A percentile compares a stretch with the other conserved stretches of the same genome.
phyloP scores from a whole-genome alignment of 768 basidiomycete species.

The Mycena epipterygia region DNA sequence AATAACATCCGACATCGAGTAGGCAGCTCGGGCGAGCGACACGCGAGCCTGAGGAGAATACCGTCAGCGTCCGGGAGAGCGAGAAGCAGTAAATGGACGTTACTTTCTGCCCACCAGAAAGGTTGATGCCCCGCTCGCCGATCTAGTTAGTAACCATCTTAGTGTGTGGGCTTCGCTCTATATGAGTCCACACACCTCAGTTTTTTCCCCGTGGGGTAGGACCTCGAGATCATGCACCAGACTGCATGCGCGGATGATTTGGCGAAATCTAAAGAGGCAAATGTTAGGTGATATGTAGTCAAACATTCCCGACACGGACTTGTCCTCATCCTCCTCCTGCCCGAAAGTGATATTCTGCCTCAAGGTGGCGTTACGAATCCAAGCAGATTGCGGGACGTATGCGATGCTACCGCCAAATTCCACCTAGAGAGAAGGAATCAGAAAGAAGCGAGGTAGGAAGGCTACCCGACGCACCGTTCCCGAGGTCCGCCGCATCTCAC shows the following conservation, averaged over 20 bases:
- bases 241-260: slow-evolving; percentile 74
- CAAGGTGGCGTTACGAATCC: slow-evolving; percentile 79
- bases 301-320: slow-evolving; percentile 45
- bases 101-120: slow-evolving; percentile 61
- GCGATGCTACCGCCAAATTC: slow-evolving; percentile 67
- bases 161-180: neutral
- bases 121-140: slow-evolving; percentile 83
- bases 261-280: slow-evolving; percentile 59
- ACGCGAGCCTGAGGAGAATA: slow-evolving; percentile 71
- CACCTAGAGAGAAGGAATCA: slow-evolving; percentile 47
- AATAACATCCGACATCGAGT: slow-evolving; percentile 79
- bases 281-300: neutral
- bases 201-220: slow-evolving; percentile 76
- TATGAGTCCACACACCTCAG: slow-evolving; percentile 50
- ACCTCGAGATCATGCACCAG: slow-evolving; percentile 79
- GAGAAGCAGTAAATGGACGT: neutral
- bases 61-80: slow-evolving; percentile 26
- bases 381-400: slow-evolving; percentile 73
- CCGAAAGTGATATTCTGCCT: slow-evolving; percentile 85
- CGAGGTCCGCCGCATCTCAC: slow-evolving; percentile 74
- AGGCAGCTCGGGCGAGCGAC: slow-evolving; percentile 82
- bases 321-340: slow-evolving; percentile 69
- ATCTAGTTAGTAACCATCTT: slow-evolving; percentile 47
- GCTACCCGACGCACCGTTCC: slow-evolving; percentile 60
- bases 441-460: neutral